These are phyloP conservation scores for Dimocarpus longan DNA, from an alignment of 345 rosid species.

Conservation along the genomic window DNA sequence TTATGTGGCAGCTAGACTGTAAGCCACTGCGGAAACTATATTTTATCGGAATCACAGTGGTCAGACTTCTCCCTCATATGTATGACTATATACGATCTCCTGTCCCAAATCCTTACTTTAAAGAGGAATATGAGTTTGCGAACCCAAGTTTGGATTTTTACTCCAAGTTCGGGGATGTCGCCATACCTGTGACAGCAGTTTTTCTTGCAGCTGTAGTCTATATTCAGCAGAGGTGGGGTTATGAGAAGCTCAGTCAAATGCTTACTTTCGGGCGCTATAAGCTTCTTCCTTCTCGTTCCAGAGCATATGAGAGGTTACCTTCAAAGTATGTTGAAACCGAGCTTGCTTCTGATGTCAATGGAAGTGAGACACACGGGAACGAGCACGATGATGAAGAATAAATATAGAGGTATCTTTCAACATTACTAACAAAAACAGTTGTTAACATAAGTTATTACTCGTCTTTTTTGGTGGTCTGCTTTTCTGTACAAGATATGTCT, in stretches of 20 bases:
- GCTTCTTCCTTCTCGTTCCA: conserved; percentile 62
- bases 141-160: conserved; percentile 72
- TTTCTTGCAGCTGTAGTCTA: conserved; percentile 56
- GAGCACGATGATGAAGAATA: conserved; percentile 46
- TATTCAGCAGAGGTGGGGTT: conserved; percentile 81
- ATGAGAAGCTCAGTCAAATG: conserved; percentile 63
- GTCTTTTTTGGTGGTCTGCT: neutral
- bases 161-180: conserved; percentile 74
- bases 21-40: conserved; percentile 68
- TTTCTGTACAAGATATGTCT: neutral
- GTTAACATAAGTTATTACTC: conserved; percentile 6
- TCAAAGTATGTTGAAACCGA: conserved; percentile 65
- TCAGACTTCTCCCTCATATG: conserved; percentile 77
- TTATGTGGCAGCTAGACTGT: conserved; percentile 68
- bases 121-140: conserved; percentile 66
- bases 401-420: conserved; percentile 15
- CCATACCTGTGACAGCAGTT: conserved; percentile 65
- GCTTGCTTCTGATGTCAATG: conserved; percentile 53
- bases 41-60: conserved; percentile 62
- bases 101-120: conserved; percentile 64
- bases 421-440: conserved; percentile 19
- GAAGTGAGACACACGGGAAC: conserved; percentile 21
- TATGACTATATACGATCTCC: conserved; percentile 67
- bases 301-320: conserved; percentile 67
- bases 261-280: conserved; percentile 47